Evolutionary conservation across 2,329 filamentous ascomycete species (phyloP).

Genomic region (Aureobasidium sp.): DNA sequence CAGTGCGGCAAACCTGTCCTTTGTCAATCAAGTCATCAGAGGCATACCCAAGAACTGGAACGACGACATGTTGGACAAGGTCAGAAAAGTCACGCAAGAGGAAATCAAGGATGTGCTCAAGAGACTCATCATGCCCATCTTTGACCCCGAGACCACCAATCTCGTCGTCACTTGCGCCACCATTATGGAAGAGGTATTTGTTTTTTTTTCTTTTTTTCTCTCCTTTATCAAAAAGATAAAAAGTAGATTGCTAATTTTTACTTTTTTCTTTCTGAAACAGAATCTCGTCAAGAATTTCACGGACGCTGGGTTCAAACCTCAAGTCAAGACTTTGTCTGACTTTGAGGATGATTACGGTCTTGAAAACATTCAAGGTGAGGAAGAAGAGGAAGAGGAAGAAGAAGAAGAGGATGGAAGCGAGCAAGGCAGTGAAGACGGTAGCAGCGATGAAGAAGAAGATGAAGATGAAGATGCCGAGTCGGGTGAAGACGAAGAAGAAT

Average conservation of each 20-base stretch:
- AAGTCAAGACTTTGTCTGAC: conserved; percentile 62
- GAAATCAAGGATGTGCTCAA: conserved; percentile 69
- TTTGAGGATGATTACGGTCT: conserved; percentile 95
- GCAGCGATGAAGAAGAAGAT: background rate
- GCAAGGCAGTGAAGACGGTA: background rate
- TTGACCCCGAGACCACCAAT: conserved; percentile 73
- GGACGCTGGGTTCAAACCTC: conserved; percentile 68
- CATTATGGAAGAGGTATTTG: conserved; percentile 68
- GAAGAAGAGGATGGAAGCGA: conserved; percentile 44
- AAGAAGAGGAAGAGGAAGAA: conserved; percentile 58
- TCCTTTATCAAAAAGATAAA: conserved; percentile 56
- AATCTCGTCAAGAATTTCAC: conserved; percentile 68
- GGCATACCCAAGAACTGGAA: conserved; percentile 72
- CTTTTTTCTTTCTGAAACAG: too few relatives aligned
- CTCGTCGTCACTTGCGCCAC: conserved; percentile 82
- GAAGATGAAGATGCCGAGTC: conserved; percentile 43
- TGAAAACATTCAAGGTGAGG: conserved; percentile 81
- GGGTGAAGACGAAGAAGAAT: conserved; percentile 42
- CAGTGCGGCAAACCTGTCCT: conserved; percentile 74
- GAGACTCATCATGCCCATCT: conserved; percentile 71
- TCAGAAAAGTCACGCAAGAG: conserved; percentile 67
- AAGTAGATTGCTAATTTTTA: conserved; percentile 71
- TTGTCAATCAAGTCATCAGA: conserved; percentile 71
- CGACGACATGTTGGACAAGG: conserved; percentile 65
- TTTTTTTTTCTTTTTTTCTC: background rate